Evolutionary conservation across 2,329 filamentous ascomycete genomes (phyloP).

Genomic region (Calonectria ilicicola): DNA sequence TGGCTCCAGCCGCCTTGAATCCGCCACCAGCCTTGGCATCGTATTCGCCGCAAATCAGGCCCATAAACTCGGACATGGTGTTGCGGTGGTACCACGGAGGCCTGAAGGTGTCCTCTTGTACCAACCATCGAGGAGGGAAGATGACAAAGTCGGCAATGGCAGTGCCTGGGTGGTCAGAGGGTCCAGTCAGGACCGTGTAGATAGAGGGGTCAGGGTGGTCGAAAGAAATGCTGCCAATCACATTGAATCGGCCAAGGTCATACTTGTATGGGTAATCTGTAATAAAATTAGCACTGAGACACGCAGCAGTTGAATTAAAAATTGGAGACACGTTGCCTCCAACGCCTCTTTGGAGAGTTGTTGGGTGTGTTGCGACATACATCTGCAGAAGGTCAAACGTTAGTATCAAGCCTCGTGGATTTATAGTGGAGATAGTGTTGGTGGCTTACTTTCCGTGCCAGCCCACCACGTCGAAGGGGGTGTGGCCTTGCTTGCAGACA

Average conservation of each 20-base stretch:
- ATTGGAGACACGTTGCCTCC: neutral
- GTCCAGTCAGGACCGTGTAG: conserved; percentile 78
- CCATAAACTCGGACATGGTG: conserved; percentile 76
- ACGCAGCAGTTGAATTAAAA: neutral
- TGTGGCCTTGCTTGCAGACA: conserved; percentile 68
- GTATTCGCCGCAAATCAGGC: conserved; percentile 67
- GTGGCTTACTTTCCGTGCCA: conserved; percentile 83
- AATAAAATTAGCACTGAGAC: neutral
- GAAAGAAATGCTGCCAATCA: conserved; percentile 73
- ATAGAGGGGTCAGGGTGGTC: conserved; percentile 84
- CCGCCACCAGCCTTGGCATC: conserved; percentile 71
- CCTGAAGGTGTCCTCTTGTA: conserved; percentile 77
- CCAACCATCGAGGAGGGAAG: conserved; percentile 79
- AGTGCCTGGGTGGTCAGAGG: conserved; percentile 69
- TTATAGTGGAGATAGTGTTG: neutral
- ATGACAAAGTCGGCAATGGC: conserved; percentile 80
- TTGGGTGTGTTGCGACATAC: conserved; percentile 22
- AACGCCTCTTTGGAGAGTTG: neutral
- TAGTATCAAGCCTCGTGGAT: neutral
- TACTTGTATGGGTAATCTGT: conserved; percentile 77
- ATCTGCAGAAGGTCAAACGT: conserved; percentile 20
- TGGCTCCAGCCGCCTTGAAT: conserved; percentile 69
- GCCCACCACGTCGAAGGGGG: conserved; percentile 82
- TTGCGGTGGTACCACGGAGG: conserved; percentile 81
- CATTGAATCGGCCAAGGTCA: conserved; percentile 81